Conservation (phyloP, 768 basidiomycete genomes). For the Lactarius vividus region DNA sequence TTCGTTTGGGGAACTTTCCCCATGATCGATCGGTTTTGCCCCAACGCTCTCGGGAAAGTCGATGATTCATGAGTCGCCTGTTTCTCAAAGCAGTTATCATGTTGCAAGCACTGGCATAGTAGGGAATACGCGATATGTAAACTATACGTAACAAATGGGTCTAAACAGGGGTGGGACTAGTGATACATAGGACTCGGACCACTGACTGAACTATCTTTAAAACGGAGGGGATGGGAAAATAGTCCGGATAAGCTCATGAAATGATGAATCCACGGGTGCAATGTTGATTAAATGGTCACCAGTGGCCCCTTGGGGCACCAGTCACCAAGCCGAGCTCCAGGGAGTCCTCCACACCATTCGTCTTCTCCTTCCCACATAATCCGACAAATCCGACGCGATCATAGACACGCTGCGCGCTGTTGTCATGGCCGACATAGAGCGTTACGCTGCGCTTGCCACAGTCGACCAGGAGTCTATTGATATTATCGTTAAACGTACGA, state of each 20-base stretch:
- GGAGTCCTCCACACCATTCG: conserved; percentile 45
- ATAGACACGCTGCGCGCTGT: conserved; percentile 51
- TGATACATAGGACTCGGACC: conserved; percentile 12
- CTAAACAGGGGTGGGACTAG: conserved; percentile 10
- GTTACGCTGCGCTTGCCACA: conserved; percentile 48
- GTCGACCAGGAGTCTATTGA: conserved; percentile 41
- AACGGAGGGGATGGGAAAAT: conserved; percentile 4
- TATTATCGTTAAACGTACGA: conserved; percentile 24
- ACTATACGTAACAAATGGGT: conserved; percentile 4
- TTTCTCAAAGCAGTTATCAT: background rate
- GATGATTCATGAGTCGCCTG: background rate
- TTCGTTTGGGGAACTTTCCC: background rate
- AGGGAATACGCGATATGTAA: background rate
- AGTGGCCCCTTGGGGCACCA: conserved; percentile 49
- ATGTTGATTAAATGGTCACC: conserved; percentile 37
- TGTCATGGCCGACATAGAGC: conserved; percentile 53
- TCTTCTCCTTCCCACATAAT: conserved; percentile 40
- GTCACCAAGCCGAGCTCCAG: conserved; percentile 52
- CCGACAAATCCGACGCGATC: conserved; percentile 53
- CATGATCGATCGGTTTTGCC: background rate
- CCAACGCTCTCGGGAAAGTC: background rate
- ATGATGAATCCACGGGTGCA: background rate
- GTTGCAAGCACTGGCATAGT: background rate
- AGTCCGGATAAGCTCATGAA: background rate
- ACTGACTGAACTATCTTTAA: conserved; percentile 2